These are phyloP conservation scores for Rugonectria rugulosa DNA, from an alignment of 2,329 filamentous ascomycete genomes.

Conservation along the genomic window DNA sequence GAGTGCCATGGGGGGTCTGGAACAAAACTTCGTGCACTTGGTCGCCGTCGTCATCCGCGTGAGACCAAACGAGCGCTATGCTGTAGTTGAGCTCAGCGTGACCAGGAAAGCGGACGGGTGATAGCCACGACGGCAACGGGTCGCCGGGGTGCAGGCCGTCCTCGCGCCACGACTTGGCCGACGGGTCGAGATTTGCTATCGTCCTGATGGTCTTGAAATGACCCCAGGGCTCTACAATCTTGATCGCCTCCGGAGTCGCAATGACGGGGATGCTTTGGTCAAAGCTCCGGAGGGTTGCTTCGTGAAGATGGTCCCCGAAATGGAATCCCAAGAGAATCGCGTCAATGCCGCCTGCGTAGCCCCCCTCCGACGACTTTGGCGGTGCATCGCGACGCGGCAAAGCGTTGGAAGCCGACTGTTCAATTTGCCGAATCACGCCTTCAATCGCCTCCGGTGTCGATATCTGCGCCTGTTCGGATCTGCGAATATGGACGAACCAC, in stretches of 20 bases:
- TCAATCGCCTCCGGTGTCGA: constrained; percentile 21
- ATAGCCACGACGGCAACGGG: constrained; percentile 32
- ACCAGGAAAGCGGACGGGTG: constrained; percentile 27
- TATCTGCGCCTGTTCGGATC: constrained; percentile 5
- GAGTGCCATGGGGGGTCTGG: constrained; percentile 30
- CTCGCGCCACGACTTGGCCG: constrained; percentile 22
- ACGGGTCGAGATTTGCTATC: constrained; percentile 16
- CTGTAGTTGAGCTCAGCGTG: constrained; percentile 29
- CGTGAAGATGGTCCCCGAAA: constrained; percentile 30
- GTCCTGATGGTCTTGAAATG: constrained; percentile 31
- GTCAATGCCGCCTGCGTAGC: constrained; percentile 24
- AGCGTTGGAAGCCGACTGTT: constrained; percentile 13
- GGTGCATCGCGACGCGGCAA: not conserved
- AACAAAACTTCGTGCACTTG: constrained; percentile 33
- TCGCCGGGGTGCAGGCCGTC: constrained; percentile 30
- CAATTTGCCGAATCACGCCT: constrained; percentile 27
- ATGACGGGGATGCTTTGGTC: constrained; percentile 31
- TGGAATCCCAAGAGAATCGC: constrained; percentile 34
- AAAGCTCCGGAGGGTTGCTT: constrained; percentile 27
- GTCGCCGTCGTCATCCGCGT: not conserved
- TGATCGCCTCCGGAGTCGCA: constrained; percentile 19
- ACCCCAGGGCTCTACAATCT: constrained; percentile 21
- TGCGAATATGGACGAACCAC: constrained; percentile 35
- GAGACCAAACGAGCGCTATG: constrained; percentile 32
- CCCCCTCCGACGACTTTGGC: not conserved